Evolutionary conservation across 2,329 filamentous ascomycete genomes (phyloP).

Genomic region (Pestalotiopsis sp.): DNA sequence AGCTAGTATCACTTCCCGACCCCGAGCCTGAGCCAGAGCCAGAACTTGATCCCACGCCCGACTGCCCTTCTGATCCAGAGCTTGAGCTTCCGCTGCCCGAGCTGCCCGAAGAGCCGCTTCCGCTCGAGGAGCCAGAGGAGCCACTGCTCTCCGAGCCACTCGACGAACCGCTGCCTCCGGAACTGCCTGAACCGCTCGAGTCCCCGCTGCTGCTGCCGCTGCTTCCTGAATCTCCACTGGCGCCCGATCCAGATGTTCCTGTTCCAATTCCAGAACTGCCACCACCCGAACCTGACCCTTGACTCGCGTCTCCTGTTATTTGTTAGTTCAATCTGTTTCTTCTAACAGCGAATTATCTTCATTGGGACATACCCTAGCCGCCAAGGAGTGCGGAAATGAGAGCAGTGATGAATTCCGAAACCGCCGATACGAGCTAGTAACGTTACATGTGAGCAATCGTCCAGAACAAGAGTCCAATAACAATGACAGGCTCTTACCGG

Average conservation of each 20-base stretch:
- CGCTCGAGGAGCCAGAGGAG: not conserved
- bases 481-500: not conserved
- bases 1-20: not conserved
- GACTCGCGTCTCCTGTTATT: constrained; percentile 1
- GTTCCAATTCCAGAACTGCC: not conserved
- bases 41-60: not conserved
- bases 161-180: not conserved
- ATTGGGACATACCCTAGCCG: constrained; percentile 7
- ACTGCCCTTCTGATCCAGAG: not conserved
- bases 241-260: not conserved
- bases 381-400: constrained; percentile 12
- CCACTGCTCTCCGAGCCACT: not conserved
- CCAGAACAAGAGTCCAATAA: not conserved
- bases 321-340: not conserved
- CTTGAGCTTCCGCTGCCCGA: not conserved
- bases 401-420: constrained; percentile 15
- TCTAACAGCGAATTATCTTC: not conserved
- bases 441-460: not conserved
- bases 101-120: not conserved
- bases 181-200: not conserved
- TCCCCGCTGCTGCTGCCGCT: not conserved
- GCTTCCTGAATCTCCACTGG: not conserved
- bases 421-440: constrained; percentile 10
- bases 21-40: not conserved
- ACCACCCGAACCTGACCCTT: constrained; percentile 2